phyloP scores from a whole-genome alignment of 1,284 basidiomycete genomes.

The Cystobasidiaceae sp. region DNA sequence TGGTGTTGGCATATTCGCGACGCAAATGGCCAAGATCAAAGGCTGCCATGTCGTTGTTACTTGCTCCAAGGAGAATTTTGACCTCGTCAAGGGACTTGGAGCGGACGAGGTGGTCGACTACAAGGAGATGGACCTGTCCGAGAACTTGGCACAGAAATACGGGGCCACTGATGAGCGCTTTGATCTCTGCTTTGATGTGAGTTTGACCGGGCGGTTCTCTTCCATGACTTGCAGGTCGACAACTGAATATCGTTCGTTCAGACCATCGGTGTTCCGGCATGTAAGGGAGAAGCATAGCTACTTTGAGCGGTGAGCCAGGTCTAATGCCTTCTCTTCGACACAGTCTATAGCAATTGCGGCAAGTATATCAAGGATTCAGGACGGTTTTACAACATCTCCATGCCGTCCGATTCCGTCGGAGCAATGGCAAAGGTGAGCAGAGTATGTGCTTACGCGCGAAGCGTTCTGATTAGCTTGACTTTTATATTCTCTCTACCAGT shows the following conservation, averaged over 20 bases:
- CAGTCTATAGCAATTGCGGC: conserved; percentile 7
- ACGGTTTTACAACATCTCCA: conserved; percentile 49
- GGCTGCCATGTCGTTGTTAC: conserved; percentile 57
- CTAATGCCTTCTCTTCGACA: no score
- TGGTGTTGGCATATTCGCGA: conserved; percentile 58
- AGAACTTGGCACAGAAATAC: conserved; percentile 49
- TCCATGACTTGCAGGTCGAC: conserved; percentile 29
- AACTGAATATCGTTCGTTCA: no score
- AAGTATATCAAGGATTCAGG: conserved; percentile 42
- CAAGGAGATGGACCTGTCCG: conserved; percentile 51
- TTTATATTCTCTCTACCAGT: no score
- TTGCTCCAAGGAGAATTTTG: conserved; percentile 55
- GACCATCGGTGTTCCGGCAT: conserved; percentile 12
- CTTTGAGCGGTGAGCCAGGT: no score
- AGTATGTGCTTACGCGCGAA: no score
- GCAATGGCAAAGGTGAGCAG: no score
- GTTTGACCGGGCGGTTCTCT: conserved; percentile 36
- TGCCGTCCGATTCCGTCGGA: conserved; percentile 41
- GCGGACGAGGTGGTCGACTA: conserved; percentile 59
- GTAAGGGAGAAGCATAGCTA: neutral
- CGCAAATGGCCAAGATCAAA: conserved; percentile 60
- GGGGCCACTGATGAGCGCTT: conserved; percentile 44
- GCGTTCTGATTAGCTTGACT: no score
- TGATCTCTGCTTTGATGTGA: conserved; percentile 35
- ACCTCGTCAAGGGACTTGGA: conserved; percentile 50